Evolutionary conservation across 768 basidiomycete genomes (phyloP), one percentile per base, ranked within the genome.

Genomic region (Cystofilobasidium ferigula): DNA sequence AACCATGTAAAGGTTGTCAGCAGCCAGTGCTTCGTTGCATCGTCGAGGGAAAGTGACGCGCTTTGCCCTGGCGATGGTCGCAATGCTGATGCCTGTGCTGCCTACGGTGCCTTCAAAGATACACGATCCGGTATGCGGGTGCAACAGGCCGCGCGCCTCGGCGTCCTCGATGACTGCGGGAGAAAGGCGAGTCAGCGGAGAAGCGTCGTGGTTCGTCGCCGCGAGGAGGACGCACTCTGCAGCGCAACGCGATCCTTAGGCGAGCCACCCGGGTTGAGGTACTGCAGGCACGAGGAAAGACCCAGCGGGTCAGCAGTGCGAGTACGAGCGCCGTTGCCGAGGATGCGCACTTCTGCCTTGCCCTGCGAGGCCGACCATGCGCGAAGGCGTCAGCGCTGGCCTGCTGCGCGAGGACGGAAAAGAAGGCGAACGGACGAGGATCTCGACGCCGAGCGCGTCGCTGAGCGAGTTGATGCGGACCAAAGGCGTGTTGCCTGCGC

Each of bases 201-300:
- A 26, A 62, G 45, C 40, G 40, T 58, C 34, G 43, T 28, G 10
- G 24, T 59, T 35, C 51, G 13, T 28, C 24, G 30, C 3, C 56
- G 64, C n/a, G 32, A 22, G 16, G 20, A 24, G 30, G 22, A 70
- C 83, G 67, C 72, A 95, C 93, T 89, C 75, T 85, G 82, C 67
- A 97, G 75, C 0, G 93, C 94, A n/a, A 98, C 94, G 35, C 95
- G 84, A 75, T 99, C 95, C 75, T 99, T 99, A 58, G 97, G 88
- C 62, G 93, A 97, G 45, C 95, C 95, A 30, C 94, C 94, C 0
- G 95, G 94, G 76, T 99, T 99, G 67, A 98, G 74, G 73, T 86
- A 99, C 90, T 98, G 71, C 13, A 61, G 63, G 32, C 12, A 1
- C 18, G 18, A 36, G 9, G 13, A 9, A 35, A 54, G 12, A 13